These are phyloP conservation scores for Eutrema salsugineum DNA, from an alignment of 441 rosid species.

Conservation along the genomic window DNA sequence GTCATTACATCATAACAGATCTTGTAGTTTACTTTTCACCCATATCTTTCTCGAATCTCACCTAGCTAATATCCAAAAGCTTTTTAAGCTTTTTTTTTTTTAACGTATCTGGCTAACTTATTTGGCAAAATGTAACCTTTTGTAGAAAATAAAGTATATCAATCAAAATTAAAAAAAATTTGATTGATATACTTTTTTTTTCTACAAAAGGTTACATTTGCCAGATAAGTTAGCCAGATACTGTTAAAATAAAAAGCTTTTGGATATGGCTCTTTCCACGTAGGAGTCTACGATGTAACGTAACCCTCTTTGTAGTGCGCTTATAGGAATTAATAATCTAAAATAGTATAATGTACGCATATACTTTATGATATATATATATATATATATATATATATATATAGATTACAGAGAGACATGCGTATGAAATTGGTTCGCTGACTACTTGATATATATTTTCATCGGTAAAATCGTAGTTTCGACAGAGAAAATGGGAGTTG, in stretches of 20 bases:
- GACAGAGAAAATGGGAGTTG: slow-evolving; percentile 19
- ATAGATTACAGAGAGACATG: slow-evolving; percentile 3
- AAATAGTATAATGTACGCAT: background rate
- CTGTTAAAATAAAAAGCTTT: background rate
- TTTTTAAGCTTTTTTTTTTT: too few species aligned
- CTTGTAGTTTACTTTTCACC: background rate
- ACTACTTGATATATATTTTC: background rate
- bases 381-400: background rate
- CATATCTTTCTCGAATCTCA: slow-evolving; percentile 3
- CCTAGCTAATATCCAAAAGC: background rate
- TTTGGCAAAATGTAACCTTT: too few species aligned
- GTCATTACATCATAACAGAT: background rate
- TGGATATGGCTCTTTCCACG: slow-evolving; percentile 26
- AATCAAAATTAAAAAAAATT: too few species aligned
- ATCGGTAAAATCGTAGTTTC: background rate
- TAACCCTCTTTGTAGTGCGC: background rate
- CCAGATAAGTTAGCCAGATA: slow-evolving; percentile 10
- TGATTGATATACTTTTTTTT: background rate
- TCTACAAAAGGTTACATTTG: background rate
- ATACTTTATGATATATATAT: too few species aligned
- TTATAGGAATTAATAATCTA: background rate
- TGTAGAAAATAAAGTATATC: too few species aligned
- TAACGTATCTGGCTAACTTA: too few species aligned
- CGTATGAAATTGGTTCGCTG: slow-evolving; percentile 21
- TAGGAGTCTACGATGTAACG: background rate